phyloP scores from a whole-genome alignment of 352 stramenopile species.

The Phytophthora meadii region DNA sequence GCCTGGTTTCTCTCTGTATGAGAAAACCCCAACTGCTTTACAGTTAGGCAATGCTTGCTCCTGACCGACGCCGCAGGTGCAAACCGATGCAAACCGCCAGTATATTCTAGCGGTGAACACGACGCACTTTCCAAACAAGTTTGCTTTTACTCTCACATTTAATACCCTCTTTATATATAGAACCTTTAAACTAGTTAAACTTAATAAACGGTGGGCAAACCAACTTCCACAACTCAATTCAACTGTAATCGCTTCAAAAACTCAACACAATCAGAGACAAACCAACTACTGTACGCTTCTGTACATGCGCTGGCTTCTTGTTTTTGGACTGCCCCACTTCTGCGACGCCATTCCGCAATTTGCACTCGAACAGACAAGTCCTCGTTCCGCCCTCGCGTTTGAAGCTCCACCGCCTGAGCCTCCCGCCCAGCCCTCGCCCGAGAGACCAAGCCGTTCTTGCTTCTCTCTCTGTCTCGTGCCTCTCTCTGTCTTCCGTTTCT shows the following conservation, averaged over 20 bases:
- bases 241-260: not conserved
- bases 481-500: slow-evolving; percentile 17
- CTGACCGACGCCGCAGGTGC: not conserved
- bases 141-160: no score
- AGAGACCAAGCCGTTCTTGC: slow-evolving; percentile 15
- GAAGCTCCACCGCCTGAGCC: slow-evolving; percentile 14
- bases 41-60: slow-evolving; percentile 20
- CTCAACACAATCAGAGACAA: not conserved
- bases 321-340: slow-evolving; percentile 12
- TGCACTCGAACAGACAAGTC: slow-evolving; percentile 22
- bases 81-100: slow-evolving; percentile 16
- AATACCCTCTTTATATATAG: not conserved
- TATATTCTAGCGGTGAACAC: slow-evolving; percentile 28
- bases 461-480: slow-evolving; percentile 23
- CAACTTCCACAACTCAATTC: not conserved
- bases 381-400: slow-evolving; percentile 13
- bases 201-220: no score
- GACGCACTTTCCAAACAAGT: no score
- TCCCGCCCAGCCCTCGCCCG: slow-evolving; percentile 7
- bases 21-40: slow-evolving; percentile 9
- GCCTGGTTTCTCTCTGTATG: not conserved
- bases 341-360: slow-evolving; percentile 39
- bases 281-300: no score
- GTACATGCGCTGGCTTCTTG: slow-evolving; percentile 22
- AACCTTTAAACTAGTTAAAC: not conserved